phyloP scores from a whole-genome alignment of 108 stramenopile species.

The Nannochloropsis gaditana region DNA sequence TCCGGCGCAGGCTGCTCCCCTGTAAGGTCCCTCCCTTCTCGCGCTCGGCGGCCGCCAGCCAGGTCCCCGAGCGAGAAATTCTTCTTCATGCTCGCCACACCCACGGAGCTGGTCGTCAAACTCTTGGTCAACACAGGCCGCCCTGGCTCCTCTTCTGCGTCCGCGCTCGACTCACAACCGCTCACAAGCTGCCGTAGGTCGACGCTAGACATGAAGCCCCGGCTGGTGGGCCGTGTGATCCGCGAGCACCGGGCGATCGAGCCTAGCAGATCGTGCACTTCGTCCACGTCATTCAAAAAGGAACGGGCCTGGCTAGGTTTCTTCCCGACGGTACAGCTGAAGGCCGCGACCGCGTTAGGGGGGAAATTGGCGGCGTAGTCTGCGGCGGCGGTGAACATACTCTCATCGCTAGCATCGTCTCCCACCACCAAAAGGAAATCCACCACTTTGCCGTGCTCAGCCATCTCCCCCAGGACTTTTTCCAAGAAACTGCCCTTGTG shows the following conservation, averaged over 20 bases:
- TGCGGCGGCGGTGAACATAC: constrained; percentile 72
- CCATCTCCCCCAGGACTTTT: constrained; percentile 39
- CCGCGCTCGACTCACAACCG: neutral
- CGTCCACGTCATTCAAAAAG: constrained; percentile 83
- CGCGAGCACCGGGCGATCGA: constrained; percentile 23
- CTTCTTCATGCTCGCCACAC: neutral
- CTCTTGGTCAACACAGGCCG: neutral
- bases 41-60: neutral
- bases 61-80: constrained; percentile 5
- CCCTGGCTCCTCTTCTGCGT: neutral
- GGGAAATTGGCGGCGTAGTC: constrained; percentile 51
- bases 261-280: constrained; percentile 75
- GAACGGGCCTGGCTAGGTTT: constrained; percentile 90
- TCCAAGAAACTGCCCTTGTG: constrained; percentile 58
- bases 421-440: constrained; percentile 58
- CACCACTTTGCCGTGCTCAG: constrained; percentile 28
- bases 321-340: constrained; percentile 90
- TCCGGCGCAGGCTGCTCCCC: neutral
- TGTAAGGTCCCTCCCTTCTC: neutral
- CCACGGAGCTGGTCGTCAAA: neutral
- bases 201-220: neutral
- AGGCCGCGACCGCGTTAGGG: constrained; percentile 44
- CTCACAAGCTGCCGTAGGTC: neutral
- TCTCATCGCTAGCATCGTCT: constrained; percentile 61
- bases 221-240: neutral